Percentiles rank a stretch among this genome's conserved stretches.
Evolutionary conservation across 2,329 filamentous ascomycete genomes (phyloP).

Genomic region (Xylariaceae sp.): DNA sequence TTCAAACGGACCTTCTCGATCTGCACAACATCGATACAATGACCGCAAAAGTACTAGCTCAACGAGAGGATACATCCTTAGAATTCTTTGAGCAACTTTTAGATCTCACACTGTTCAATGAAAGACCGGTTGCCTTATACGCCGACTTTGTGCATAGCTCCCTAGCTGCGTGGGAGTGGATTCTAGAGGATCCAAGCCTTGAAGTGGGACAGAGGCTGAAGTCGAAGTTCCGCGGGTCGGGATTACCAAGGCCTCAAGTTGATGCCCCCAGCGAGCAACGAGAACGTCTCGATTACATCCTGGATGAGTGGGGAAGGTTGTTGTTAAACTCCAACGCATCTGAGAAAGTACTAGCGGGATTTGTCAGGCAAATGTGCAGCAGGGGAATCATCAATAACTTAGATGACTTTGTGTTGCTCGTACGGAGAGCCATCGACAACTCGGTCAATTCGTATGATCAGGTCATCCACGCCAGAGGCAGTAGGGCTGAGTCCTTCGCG

Average conservation of each 20-base stretch:
- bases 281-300: constrained; percentile 90
- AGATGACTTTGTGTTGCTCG: constrained; percentile 74
- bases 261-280: constrained; percentile 58
- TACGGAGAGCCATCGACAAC: constrained; percentile 75
- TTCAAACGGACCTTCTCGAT: constrained; percentile 58
- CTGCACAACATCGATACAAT: constrained; percentile 65
- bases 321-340: constrained; percentile 72
- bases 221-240: constrained; percentile 49
- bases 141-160: constrained; percentile 83
- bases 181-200: constrained; percentile 66
- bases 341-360: constrained; percentile 67
- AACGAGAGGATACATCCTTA: constrained; percentile 67
- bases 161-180: constrained; percentile 76
- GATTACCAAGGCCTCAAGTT: constrained; percentile 38
- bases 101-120: constrained; percentile 72
- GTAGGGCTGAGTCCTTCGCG: constrained; percentile 52
- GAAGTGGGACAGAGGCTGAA: constrained; percentile 66
- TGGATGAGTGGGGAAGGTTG: constrained; percentile 89
- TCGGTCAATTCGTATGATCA: constrained; percentile 76
- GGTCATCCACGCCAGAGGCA: constrained; percentile 57
- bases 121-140: constrained; percentile 71
- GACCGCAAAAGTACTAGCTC: constrained; percentile 66
- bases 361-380: constrained; percentile 79
- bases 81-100: constrained; percentile 77
- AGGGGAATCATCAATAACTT: constrained; percentile 67